A percentile compares a stretch with the other conserved stretches of the same genome.
These are phyloP conservation scores for Gnomoniopsis sp. DNA, from an alignment of 2,329 filamentous ascomycete species.

Conservation along the genomic window DNA sequence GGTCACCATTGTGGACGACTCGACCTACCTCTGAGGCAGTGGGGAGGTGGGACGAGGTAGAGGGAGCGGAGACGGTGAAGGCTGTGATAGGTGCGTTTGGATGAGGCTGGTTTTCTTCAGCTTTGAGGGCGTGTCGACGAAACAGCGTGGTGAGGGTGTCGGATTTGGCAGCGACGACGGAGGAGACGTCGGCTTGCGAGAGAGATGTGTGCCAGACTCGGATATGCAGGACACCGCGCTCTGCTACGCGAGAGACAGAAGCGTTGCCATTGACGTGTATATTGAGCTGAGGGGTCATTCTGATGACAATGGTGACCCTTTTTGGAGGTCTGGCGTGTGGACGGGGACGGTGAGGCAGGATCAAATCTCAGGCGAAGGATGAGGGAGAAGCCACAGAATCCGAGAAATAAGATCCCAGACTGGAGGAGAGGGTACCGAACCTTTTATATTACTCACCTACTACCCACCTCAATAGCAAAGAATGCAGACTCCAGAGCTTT, in stretches of 20 bases:
- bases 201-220: conserved; percentile 3
- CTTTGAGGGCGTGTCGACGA: conserved; percentile 17
- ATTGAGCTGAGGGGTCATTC: conserved; percentile 18
- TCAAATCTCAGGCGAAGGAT: no score
- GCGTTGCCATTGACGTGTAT: conserved; percentile 19
- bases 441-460: no score
- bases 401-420: no score
- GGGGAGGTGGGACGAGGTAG: conserved; percentile 5
- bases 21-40: background rate
- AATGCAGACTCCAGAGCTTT: no score
- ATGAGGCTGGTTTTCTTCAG: conserved; percentile 18
- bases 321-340: background rate
- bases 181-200: conserved; percentile 10
- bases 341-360: background rate
- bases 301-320: background rate
- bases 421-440: no score
- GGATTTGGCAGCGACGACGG: conserved; percentile 10
- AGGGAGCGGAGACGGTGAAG: conserved; percentile 18
- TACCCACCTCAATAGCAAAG: no score
- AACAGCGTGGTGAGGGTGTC: conserved; percentile 15
- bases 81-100: conserved; percentile 20
- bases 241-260: conserved; percentile 20
- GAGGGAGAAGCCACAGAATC: no score
- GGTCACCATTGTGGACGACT: background rate
- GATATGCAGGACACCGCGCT: conserved; percentile 20